Percentiles rank a stretch among this genome's conserved stretches.
Conservation (phyloP, 2,329 filamentous ascomycete species). For the Dothideomycetes sp. region DNA sequence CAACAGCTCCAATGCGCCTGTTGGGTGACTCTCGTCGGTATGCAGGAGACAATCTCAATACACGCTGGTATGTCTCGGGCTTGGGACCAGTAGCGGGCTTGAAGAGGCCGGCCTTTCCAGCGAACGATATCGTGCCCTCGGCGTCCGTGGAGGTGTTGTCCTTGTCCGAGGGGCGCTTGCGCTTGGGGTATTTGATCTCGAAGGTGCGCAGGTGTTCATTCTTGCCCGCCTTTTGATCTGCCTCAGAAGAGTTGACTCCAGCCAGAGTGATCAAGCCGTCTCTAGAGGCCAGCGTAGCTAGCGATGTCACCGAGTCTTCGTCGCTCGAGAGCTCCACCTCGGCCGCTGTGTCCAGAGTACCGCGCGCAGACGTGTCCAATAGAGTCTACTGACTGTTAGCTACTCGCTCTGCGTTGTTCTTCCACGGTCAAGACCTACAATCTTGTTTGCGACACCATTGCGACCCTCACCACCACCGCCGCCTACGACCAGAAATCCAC, state of each 20-base stretch:
- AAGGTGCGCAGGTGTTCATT: slow-evolving; percentile 82
- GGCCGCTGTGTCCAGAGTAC: slow-evolving; percentile 52
- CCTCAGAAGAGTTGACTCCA: slow-evolving; percentile 73
- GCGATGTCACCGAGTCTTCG: slow-evolving; percentile 81
- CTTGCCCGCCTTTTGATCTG: slow-evolving; percentile 61
- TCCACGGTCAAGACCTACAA: slow-evolving; percentile 41
- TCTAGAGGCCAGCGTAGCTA: slow-evolving; percentile 58
- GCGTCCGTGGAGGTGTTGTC: slow-evolving; percentile 21
- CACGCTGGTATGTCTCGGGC: slow-evolving; percentile 51
- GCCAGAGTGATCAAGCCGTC: slow-evolving; percentile 52
- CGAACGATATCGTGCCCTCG: slow-evolving; percentile 32
- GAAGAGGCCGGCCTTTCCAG: slow-evolving; percentile 47
- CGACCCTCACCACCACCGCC: slow-evolving; percentile 78
- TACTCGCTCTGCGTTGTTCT: neutral
- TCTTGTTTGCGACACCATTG: slow-evolving; percentile 78
- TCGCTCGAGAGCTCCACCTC: slow-evolving; percentile 71
- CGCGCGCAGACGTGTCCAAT: slow-evolving; percentile 60
- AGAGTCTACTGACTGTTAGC: slow-evolving; percentile 45
- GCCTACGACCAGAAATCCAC: slow-evolving; percentile 66
- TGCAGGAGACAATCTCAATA: slow-evolving; percentile 49
- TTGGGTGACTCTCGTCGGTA: slow-evolving; percentile 40
- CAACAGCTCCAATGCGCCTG: slow-evolving; percentile 64
- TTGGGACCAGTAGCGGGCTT: slow-evolving; percentile 33
- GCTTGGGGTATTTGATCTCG: slow-evolving; percentile 48
- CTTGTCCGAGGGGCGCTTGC: slow-evolving; percentile 32